phyloP scores from a whole-genome alignment of 768 basidiomycete species.

The Mycena rebaudengoi region DNA sequence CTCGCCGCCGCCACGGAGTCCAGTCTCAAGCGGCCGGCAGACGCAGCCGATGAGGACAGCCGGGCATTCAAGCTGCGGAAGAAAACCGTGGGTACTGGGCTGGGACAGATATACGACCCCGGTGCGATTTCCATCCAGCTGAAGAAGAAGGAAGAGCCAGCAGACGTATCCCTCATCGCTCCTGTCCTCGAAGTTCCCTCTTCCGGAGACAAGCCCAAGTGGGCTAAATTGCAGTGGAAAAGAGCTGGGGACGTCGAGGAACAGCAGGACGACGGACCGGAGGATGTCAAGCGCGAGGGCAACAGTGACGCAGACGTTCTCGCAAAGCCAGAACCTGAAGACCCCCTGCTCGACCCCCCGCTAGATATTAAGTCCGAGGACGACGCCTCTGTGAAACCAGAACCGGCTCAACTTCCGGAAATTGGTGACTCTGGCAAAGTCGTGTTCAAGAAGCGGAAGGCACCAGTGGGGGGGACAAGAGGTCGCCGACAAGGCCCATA shows the following conservation, averaged over 20 bases:
- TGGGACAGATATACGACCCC: slow-evolving; percentile 87
- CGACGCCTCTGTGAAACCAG: slow-evolving; percentile 13
- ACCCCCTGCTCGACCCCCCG: too few species aligned
- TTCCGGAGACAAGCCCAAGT: slow-evolving; percentile 32
- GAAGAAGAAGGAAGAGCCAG: slow-evolving; percentile 62
- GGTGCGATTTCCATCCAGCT: slow-evolving; percentile 71
- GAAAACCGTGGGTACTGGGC: slow-evolving; percentile 64
- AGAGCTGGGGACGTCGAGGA: slow-evolving; percentile 23
- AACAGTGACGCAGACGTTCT: too few species aligned
- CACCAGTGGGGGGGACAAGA: slow-evolving; percentile 30
- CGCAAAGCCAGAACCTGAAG: neutral
- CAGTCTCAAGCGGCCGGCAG: slow-evolving; percentile 48
- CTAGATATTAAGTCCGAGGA: slow-evolving; percentile 2
- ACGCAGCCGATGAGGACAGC: slow-evolving; percentile 57
- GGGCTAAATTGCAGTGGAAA: slow-evolving; percentile 44
- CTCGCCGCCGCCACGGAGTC: slow-evolving; percentile 27
- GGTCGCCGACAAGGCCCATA: slow-evolving; percentile 25
- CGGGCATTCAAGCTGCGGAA: slow-evolving; percentile 74
- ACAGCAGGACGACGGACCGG: neutral
- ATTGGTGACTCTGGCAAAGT: slow-evolving; percentile 10
- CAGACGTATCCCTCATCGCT: slow-evolving; percentile 20
- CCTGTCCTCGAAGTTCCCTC: slow-evolving; percentile 18
- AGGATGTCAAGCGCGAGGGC: too few species aligned
- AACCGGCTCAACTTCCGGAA: slow-evolving; percentile 9
- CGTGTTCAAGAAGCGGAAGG: slow-evolving; percentile 45